phyloP scores from a whole-genome alignment of 768 basidiomycete genomes.

The Saitozyma podzolica region DNA sequence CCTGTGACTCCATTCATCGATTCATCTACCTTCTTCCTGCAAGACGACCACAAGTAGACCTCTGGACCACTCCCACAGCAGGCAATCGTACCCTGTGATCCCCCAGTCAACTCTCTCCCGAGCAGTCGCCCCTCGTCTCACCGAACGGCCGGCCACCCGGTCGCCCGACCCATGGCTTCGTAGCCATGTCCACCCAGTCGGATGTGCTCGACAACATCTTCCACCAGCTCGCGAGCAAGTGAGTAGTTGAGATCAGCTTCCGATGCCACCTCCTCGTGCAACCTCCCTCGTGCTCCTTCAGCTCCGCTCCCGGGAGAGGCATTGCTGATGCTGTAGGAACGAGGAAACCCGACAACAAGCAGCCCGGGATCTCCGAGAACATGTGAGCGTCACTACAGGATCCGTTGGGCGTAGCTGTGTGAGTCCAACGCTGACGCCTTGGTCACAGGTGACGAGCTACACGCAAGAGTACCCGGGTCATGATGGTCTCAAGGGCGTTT shows the following conservation, averaged over 20 bases:
- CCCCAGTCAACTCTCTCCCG: too few species aligned
- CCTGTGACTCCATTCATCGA: too few species aligned
- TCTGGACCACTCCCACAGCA: too few species aligned
- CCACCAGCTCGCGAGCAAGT: constrained; percentile 36
- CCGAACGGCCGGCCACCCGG: background rate
- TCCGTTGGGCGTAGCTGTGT: background rate
- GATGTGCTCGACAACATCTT: constrained; percentile 46
- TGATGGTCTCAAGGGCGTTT: constrained; percentile 40
- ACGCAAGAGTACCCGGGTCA: constrained; percentile 39
- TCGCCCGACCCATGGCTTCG: background rate
- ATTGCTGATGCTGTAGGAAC: constrained; percentile 54
- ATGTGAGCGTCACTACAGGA: constrained; percentile 15
- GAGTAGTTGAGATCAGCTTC: constrained; percentile 1
- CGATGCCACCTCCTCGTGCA: constrained; percentile 22
- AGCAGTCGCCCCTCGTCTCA: too few species aligned
- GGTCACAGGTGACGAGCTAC: constrained; percentile 24
- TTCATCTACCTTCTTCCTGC: too few species aligned
- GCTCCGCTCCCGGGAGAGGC: background rate
- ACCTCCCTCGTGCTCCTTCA: constrained; percentile 7
- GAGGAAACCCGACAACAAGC: constrained; percentile 67
- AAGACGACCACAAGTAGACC: too few species aligned
- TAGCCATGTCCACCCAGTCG: constrained; percentile 36
- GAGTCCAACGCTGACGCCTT: background rate
- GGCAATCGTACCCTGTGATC: too few species aligned
- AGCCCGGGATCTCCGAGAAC: constrained; percentile 54